A percentile compares a stretch with the other conserved stretches of the same genome.
These are phyloP conservation scores for Inga oerstediana DNA, from an alignment of 306 rosid species.

Conservation along the genomic window DNA sequence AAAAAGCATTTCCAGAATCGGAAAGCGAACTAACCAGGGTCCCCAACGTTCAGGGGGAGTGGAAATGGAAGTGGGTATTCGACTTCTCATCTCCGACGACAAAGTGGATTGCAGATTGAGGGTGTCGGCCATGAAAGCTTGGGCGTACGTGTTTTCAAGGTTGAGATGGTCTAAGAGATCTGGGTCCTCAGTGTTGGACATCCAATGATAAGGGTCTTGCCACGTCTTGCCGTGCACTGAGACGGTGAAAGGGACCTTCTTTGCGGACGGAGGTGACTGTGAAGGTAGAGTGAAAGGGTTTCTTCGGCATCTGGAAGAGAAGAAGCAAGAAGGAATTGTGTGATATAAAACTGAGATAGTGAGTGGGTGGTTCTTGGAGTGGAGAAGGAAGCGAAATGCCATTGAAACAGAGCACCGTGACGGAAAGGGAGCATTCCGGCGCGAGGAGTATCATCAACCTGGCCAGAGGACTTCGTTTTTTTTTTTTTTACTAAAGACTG, in stretches of 20 bases:
- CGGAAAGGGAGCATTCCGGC: not conserved
- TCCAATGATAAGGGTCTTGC: constrained; percentile 89
- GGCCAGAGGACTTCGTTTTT: not conserved
- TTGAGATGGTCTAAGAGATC: constrained; percentile 57
- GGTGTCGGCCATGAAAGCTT: constrained; percentile 81
- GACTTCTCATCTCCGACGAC: constrained; percentile 73
- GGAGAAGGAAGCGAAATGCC: constrained; percentile 51
- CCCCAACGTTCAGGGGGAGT: constrained; percentile 97
- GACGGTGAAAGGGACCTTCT: constrained; percentile 62
- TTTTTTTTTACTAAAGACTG: too few species aligned
- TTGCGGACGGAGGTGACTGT: constrained; percentile 58
- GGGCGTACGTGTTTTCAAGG: constrained; percentile 72
- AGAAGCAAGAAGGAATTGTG: constrained; percentile 33
- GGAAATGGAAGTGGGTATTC: constrained; percentile 66
- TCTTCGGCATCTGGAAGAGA: constrained; percentile 51
- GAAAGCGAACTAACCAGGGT: constrained; percentile 66
- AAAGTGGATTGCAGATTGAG: constrained; percentile 48
- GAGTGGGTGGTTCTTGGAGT: constrained; percentile 31
- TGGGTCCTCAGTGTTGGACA: constrained; percentile 75
- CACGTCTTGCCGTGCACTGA: constrained; percentile 64
- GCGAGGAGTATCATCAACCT: not conserved
- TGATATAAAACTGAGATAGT: constrained; percentile 19
- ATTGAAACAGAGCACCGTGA: constrained; percentile 27
- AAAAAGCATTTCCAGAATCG: not conserved
- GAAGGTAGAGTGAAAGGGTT: constrained; percentile 39